Conservation (phyloP, 345 rosid species). For the Salix exigua region DNA sequence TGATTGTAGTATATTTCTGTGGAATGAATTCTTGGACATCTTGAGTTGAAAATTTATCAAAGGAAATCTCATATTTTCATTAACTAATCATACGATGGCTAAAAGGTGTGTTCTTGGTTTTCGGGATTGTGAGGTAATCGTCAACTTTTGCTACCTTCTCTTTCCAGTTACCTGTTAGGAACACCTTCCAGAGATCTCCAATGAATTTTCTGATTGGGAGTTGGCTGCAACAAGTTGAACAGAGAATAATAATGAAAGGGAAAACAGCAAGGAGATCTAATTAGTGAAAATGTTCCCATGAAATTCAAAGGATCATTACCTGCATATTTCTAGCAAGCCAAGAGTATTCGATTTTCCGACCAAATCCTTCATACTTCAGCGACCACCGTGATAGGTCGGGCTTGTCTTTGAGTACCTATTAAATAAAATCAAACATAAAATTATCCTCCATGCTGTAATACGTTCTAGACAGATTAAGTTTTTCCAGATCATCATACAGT, state of each 20-base stretch:
- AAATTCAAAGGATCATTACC: conserved; percentile 31
- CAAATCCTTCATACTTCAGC: conserved; percentile 75
- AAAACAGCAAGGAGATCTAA: neutral
- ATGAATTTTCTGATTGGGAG: conserved; percentile 81
- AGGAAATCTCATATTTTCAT: neutral
- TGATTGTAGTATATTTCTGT: neutral
- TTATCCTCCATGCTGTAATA: neutral
- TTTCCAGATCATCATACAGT: neutral
- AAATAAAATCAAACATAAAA: conserved; percentile 19
- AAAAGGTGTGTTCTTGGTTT: neutral
- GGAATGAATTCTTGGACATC: neutral
- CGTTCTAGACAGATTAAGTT: neutral
- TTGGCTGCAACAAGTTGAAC: conserved; percentile 51
- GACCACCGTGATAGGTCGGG: conserved; percentile 79
- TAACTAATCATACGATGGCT: neutral
- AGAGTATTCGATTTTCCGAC: conserved; percentile 70
- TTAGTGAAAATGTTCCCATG: neutral
- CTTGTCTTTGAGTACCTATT: conserved; percentile 66
- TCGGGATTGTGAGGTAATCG: neutral
- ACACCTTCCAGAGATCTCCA: conserved; percentile 92
- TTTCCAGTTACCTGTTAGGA: conserved; percentile 53
- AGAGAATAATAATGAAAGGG: neutral
- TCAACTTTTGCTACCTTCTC: neutral
- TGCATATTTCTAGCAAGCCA: conserved; percentile 96
- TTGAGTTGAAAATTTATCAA: neutral